Evolutionary conservation across 1,284 basidiomycete genomes (phyloP).

Genomic region (Boletus mariae): DNA sequence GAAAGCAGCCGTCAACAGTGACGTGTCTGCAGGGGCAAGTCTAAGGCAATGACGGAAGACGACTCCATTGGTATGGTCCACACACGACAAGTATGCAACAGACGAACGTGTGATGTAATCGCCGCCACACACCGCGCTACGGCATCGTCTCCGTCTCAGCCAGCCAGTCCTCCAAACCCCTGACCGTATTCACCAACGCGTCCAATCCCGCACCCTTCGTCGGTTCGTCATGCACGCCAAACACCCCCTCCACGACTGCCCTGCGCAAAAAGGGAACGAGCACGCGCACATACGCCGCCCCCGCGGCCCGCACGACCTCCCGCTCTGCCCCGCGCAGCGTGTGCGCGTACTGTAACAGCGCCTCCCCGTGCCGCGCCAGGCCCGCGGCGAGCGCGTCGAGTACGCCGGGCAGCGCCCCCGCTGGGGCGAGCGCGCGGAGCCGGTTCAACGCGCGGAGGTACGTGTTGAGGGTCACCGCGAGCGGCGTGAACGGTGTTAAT

Average conservation of each 20-base stretch:
- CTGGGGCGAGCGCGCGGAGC: constrained; percentile 77
- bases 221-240: constrained; percentile 38
- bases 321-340: constrained; percentile 24
- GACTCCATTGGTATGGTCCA: not conserved
- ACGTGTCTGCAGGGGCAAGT: not conserved
- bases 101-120: not conserved
- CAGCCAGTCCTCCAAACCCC: constrained; percentile 32
- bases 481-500: constrained; percentile 71
- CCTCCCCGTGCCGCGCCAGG: constrained; percentile 44
- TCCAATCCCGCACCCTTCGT: not conserved
- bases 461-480: constrained; percentile 75
- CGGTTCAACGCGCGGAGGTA: constrained; percentile 75
- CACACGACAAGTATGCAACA: not conserved
- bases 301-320: constrained; percentile 49
- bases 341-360: constrained; percentile 35
- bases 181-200: constrained; percentile 6
- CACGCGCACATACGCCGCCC: constrained; percentile 42
- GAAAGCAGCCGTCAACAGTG: not conserved
- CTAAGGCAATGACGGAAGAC: not conserved
- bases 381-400: constrained; percentile 47
- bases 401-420: constrained; percentile 46
- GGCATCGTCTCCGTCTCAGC: constrained; percentile 13
- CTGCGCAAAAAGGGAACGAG: constrained; percentile 67
- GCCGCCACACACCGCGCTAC: not conserved
- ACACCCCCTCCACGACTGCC: constrained; percentile 73